These are phyloP conservation scores for Lachnellula subtilissima DNA, from an alignment of 2,329 filamentous ascomycete species.

Conservation along the genomic window DNA sequence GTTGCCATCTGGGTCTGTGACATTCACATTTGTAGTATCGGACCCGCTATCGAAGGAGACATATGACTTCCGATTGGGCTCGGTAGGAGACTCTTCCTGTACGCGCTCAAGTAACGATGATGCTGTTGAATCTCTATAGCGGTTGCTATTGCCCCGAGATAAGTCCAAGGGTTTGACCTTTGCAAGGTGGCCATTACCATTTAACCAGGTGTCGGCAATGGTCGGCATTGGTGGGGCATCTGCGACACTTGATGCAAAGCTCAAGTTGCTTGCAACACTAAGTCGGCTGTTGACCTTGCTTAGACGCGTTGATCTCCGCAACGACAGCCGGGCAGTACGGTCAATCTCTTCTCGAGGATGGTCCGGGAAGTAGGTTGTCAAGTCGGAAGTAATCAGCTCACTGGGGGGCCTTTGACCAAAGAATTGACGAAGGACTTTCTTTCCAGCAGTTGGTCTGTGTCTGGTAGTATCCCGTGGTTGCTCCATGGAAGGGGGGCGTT, in stretches of 20 bases:
- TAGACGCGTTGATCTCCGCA: constrained; percentile 82
- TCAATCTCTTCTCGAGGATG: constrained; percentile 93
- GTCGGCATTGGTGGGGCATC: constrained; percentile 94
- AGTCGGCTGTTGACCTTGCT: constrained; percentile 90
- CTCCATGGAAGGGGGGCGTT: constrained; percentile 45
- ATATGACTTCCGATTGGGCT: constrained; percentile 90
- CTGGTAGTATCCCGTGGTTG: constrained; percentile 32
- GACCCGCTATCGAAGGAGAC: constrained; percentile 75
- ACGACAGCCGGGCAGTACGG: constrained; percentile 86
- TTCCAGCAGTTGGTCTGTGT: constrained; percentile 30
- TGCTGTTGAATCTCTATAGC: constrained; percentile 81
- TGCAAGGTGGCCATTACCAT: constrained; percentile 49
- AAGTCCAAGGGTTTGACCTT: constrained; percentile 44
- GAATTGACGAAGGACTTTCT: constrained; percentile 70
- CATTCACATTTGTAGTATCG: constrained; percentile 63
- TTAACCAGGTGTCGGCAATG: constrained; percentile 91
- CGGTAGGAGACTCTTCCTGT: constrained; percentile 79
- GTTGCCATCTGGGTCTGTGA: constrained; percentile 74
- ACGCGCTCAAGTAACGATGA: constrained; percentile 86
- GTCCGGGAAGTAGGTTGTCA: constrained; percentile 96
- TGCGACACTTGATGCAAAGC: constrained; percentile 84
- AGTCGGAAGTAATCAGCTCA: constrained; percentile 92
- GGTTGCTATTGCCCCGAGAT: constrained; percentile 36
- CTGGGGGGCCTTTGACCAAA: constrained; percentile 90
- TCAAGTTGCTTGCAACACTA: constrained; percentile 89